Conservation (phyloP, 2,329 filamentous ascomycete genomes). For the Incumbomyces delicatus region DNA sequence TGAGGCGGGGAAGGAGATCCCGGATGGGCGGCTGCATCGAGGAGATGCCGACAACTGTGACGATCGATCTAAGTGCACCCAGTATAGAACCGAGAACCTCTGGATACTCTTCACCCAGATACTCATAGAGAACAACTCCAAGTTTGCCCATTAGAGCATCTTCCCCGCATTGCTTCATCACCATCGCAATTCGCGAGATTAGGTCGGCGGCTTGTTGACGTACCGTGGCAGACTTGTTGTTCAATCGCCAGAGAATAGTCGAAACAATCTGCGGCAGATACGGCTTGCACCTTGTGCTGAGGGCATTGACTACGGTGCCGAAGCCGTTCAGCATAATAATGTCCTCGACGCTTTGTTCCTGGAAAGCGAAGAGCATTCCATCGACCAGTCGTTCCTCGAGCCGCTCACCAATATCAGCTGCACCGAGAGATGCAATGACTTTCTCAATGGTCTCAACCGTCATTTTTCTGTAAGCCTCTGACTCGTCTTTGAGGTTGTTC, state of each 20-base stretch:
- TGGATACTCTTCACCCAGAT: conserved; percentile 95
- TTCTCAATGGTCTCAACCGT: conserved; percentile 97
- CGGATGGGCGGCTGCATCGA: conserved; percentile 98
- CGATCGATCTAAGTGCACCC: conserved; percentile 87
- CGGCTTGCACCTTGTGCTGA: conserved; percentile 87
- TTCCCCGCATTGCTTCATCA: conserved; percentile 98
- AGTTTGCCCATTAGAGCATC: conserved; percentile 94
- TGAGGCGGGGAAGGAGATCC: conserved; percentile 85
- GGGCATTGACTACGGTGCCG: conserved; percentile 89
- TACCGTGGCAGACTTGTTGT: conserved; percentile 96
- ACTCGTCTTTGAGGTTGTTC: conserved; percentile 94
- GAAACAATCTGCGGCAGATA: conserved; percentile 95
- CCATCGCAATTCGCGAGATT: conserved; percentile 92
- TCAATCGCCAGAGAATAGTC: conserved; percentile 90
- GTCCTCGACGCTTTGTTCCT: conserved; percentile 95
- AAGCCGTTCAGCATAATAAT: conserved; percentile 95
- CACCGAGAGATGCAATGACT: conserved; percentile 82
- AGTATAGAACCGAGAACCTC: conserved; percentile 95
- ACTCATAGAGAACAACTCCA: conserved; percentile 90
- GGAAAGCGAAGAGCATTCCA: conserved; percentile 90
- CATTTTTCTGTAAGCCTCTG: conserved; percentile 97
- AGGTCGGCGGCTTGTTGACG: conserved; percentile 94
- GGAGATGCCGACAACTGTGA: conserved; percentile 93
- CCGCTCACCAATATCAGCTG: conserved; percentile 85
- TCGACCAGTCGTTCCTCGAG: conserved; percentile 91